These are phyloP conservation scores for Aspergillus baeticus DNA, from an alignment of 495 filamentous ascomycete species.

Conservation along the genomic window DNA sequence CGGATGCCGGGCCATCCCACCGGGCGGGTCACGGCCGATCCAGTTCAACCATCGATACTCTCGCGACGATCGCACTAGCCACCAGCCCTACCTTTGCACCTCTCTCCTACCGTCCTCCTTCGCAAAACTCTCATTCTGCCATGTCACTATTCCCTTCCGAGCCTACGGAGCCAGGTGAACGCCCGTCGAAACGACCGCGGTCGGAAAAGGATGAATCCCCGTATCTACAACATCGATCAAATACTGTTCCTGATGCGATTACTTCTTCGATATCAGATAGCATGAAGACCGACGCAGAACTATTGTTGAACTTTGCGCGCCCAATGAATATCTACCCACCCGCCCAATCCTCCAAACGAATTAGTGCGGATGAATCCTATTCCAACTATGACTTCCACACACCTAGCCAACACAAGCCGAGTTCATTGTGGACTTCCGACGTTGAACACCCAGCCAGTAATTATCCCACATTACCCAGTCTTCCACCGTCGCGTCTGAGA, in stretches of 20 bases:
- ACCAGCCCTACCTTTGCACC: conserved; percentile 47
- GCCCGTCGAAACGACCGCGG: conserved; percentile 59
- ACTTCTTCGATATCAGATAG: conserved; percentile 40
- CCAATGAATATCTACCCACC: conserved; percentile 37
- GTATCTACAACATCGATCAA: conserved; percentile 28
- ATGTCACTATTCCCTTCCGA: conserved; percentile 36
- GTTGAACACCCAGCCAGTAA: conserved; percentile 17
- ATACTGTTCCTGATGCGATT: conserved; percentile 43
- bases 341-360: conserved; percentile 27
- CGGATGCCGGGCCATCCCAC: conserved; percentile 28
- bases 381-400: conserved; percentile 25
- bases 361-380: conserved; percentile 39
- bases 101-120: conserved; percentile 34
- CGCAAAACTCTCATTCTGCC: conserved; percentile 26
- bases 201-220: conserved; percentile 57
- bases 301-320: conserved; percentile 48
- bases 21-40: conserved; percentile 47
- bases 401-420: conserved; percentile 23
- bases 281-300: conserved; percentile 53
- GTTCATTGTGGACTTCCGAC: conserved; percentile 12
- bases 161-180: conserved; percentile 35
- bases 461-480: conserved; percentile 11
- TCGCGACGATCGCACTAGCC: conserved; percentile 55
- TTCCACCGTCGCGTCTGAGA: conserved; percentile 40
- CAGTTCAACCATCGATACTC: conserved; percentile 51